Percentiles rank a stretch among this genome's conserved stretches.
Evolutionary conservation across 371 early-diverging fungal species (phyloP).

Genomic region (Actinomortierella wolfii): DNA sequence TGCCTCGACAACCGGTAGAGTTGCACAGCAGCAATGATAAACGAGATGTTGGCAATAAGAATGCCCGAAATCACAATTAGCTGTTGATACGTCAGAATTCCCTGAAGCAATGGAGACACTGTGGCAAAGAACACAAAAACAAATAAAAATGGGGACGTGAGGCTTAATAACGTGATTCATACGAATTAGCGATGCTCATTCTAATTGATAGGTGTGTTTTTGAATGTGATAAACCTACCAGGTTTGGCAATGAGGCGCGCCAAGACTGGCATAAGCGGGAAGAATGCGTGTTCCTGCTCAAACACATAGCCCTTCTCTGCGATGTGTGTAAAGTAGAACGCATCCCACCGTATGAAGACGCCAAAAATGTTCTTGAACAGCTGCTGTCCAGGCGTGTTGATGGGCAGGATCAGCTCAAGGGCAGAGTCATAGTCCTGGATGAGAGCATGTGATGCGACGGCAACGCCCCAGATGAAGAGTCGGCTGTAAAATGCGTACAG

Average conservation of each 20-base stretch:
- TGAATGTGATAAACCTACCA: slow-evolving; percentile 26
- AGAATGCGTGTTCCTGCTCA: slow-evolving; percentile 94
- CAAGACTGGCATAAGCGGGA: slow-evolving; percentile 81
- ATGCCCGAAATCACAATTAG: slow-evolving; percentile 67
- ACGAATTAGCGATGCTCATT: too few relatives aligned
- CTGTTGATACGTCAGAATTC: slow-evolving; percentile 51
- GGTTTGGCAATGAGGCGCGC: slow-evolving; percentile 57
- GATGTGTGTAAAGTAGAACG: slow-evolving; percentile 87
- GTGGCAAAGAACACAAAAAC: slow-evolving; percentile 1
- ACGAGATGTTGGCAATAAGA: slow-evolving; percentile 72
- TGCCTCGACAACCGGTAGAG: slow-evolving; percentile 65
- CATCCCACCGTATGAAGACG: slow-evolving; percentile 90
- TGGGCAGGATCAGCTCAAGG: slow-evolving; percentile 46
- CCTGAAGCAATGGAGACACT: slow-evolving; percentile 54
- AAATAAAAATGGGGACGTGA: not conserved
- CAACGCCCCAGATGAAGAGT: slow-evolving; percentile 47
- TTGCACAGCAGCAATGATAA: slow-evolving; percentile 76
- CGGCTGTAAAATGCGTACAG: slow-evolving; percentile 37
- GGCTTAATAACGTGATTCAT: too few relatives aligned
- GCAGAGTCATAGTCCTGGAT: slow-evolving; percentile 63
- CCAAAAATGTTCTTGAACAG: slow-evolving; percentile 42
- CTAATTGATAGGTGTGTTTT: slow-evolving; percentile 1
- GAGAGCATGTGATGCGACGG: slow-evolving; percentile 49
- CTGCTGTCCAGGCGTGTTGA: slow-evolving; percentile 16
- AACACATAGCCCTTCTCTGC: slow-evolving; percentile 81